Evolutionary conservation across 2,329 filamentous ascomycete species (phyloP).

Genomic region (Alternaria hordeiaustralica): DNA sequence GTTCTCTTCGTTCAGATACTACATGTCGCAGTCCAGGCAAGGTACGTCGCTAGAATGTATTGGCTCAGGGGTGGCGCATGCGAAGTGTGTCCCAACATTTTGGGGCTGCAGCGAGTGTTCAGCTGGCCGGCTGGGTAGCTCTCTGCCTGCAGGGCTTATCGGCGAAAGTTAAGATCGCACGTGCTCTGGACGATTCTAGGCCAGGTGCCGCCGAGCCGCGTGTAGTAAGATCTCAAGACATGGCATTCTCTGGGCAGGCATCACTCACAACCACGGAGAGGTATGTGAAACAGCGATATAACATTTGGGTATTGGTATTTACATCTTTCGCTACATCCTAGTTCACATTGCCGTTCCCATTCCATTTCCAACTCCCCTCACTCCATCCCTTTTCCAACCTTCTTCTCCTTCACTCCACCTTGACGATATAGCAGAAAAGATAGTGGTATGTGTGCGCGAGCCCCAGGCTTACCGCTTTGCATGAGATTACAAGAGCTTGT

Average conservation of each 20-base stretch:
- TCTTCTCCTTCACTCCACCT: neutral
- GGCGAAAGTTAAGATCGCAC: neutral
- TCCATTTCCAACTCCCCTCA: neutral
- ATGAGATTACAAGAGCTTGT: conserved; percentile 17
- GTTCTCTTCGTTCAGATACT: neutral
- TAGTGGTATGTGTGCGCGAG: conserved; percentile 5
- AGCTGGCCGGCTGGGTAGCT: neutral
- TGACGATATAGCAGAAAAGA: conserved; percentile 8
- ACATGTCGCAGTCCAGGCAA: neutral
- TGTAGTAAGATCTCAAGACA: neutral
- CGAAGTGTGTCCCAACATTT: neutral
- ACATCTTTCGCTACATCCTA: neutral
- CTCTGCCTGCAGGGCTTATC: neutral
- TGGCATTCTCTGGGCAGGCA: neutral
- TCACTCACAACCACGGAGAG: neutral
- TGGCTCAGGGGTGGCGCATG: conserved; percentile 1
- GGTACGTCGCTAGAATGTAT: neutral
- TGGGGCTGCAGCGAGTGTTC: neutral
- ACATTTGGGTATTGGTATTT: neutral
- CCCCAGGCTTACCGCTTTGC: conserved; percentile 12
- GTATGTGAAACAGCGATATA: neutral
- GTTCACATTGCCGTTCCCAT: neutral
- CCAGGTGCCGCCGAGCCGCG: neutral
- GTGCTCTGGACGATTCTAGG: neutral
- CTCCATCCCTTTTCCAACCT: neutral